These are phyloP conservation scores for Sphaerobolus stellatus DNA, from an alignment of 1,284 basidiomycete species.

Conservation along the genomic window DNA sequence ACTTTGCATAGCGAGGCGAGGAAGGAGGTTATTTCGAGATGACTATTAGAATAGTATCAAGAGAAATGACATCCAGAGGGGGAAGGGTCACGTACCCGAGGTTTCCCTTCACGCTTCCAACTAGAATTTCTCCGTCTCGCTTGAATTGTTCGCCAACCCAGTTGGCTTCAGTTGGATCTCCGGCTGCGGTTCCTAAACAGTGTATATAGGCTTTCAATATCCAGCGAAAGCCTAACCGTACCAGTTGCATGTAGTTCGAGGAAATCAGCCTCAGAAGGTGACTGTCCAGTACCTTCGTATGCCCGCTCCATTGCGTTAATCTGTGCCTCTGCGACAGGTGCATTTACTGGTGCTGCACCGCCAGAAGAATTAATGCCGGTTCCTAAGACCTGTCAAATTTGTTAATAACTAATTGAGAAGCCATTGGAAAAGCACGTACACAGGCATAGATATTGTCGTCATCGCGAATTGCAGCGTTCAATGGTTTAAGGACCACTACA, in stretches of 20 bases:
- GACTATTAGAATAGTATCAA: conserved; percentile 27
- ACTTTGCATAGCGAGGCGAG: conserved; percentile 42
- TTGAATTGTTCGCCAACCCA: conserved; percentile 41
- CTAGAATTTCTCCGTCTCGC: conserved; percentile 30
- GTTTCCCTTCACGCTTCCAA: conserved; percentile 49
- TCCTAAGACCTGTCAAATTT: conserved; percentile 40
- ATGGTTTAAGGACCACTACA: conserved; percentile 36
- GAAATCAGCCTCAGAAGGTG: conserved; percentile 43
- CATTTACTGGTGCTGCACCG: conserved; percentile 33
- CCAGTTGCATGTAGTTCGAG: conserved; percentile 51
- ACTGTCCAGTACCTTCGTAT: conserved; percentile 26
- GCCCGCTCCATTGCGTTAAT: conserved; percentile 33
- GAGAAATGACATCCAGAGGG: background rate
- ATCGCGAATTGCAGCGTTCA: conserved; percentile 39
- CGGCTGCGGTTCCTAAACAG: conserved; percentile 36
- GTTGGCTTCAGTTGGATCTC: conserved; percentile 51
- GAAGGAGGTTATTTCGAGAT: conserved; percentile 43
- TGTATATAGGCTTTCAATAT: background rate
- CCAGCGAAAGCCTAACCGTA: conserved; percentile 12
- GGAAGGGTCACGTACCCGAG: background rate
- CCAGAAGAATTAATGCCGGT: conserved; percentile 37
- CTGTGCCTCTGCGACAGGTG: conserved; percentile 39
- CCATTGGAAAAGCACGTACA: conserved; percentile 20
- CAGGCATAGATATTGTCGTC: conserved; percentile 35
- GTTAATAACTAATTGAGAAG: background rate